Evolutionary conservation across 2,329 filamentous ascomycete genomes (phyloP).

Genomic region (Sclerotinia nivalis): DNA sequence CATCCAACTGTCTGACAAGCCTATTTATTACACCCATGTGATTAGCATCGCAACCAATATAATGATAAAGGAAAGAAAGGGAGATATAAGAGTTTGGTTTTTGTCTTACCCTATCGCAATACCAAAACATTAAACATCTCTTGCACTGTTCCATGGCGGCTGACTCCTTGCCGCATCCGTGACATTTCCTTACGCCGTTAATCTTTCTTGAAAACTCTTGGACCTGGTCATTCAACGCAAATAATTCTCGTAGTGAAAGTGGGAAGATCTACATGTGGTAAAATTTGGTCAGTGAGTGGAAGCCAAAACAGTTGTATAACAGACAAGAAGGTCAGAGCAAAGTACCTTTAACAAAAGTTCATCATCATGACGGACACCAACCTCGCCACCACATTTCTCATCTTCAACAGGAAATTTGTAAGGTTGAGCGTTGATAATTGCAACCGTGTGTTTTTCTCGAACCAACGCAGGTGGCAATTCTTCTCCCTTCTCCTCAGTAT

Average conservation of each 20-base stretch:
- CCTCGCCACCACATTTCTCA: not conserved
- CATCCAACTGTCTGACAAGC: conserved; percentile 35
- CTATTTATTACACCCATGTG: conserved; percentile 26
- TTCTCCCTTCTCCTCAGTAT: conserved; percentile 36
- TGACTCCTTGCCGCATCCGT: conserved; percentile 31
- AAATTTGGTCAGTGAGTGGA: not conserved
- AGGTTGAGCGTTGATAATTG: conserved; percentile 31
- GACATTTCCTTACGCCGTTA: conserved; percentile 32
- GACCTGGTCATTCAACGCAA: conserved; percentile 30
- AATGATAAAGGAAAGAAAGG: not conserved
- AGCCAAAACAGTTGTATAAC: not conserved
- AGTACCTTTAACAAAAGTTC: conserved; percentile 31
- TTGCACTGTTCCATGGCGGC: conserved; percentile 29
- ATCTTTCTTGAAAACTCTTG: conserved; percentile 33
- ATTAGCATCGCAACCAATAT: conserved; percentile 21
- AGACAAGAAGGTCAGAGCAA: not conserved
- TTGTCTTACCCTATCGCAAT: conserved; percentile 35
- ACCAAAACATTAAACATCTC: conserved; percentile 37
- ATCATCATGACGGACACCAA: conserved; percentile 31
- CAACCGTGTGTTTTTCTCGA: conserved; percentile 30
- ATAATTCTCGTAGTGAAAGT: conserved; percentile 27
- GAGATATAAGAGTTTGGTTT: accelerated
- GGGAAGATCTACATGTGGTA: conserved; percentile 29
- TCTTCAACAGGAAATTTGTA: conserved; percentile 23
- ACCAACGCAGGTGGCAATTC: conserved; percentile 34